Evolutionary conservation across 768 basidiomycete species (phyloP), one percentile per base, ranked within the genome.

Genomic region (Suillus variegatus): DNA sequence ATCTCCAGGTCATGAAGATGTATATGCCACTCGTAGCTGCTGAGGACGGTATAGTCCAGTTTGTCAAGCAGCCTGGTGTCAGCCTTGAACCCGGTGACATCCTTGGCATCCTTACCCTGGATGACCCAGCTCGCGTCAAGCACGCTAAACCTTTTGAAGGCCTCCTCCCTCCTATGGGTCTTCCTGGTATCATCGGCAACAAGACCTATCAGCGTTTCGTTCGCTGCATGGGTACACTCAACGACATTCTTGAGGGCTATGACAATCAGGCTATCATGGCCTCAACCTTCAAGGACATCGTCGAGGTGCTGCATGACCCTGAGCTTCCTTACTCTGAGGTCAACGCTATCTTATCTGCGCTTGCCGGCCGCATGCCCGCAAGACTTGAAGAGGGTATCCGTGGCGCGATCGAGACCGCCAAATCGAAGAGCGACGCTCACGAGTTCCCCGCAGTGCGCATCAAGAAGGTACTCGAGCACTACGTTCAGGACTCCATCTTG

Each of bases 91-190:
- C 96, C 14, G 97, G 97, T 32, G 97, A 98, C 77, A 95, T 99
- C 64, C 88, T 99, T 65, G 97, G 97, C 78, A 96, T 99, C 72
- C 84, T 99, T 64, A 93, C 95, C 10, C 87, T 99, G 64, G 97
- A 99, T 73, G 96, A 99, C 76, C 97, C 97, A 46, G 86, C 88
- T 65, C 94, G 95, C 64, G 97, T 99, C 74, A 97, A 94, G 75
- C 97, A 99, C 74, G 97, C 97, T 65, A 98, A 97, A 80, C 97
- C 97, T 2, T 99, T 98, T 76, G 95, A 98, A 72, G 95, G 95
- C 62, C 90, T 95, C 52, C 87, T 99, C 13, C 94, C 97, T 18
- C 71, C 87, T 20, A 89, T 95, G 85, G 97, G 97, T 35, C 81
- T 87, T 38, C 95, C 96, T 51, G 88, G 86, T 65, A 89, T 97